Conservation (phyloP, 2,329 filamentous ascomycete species). For the Xylariales sp. region DNA sequence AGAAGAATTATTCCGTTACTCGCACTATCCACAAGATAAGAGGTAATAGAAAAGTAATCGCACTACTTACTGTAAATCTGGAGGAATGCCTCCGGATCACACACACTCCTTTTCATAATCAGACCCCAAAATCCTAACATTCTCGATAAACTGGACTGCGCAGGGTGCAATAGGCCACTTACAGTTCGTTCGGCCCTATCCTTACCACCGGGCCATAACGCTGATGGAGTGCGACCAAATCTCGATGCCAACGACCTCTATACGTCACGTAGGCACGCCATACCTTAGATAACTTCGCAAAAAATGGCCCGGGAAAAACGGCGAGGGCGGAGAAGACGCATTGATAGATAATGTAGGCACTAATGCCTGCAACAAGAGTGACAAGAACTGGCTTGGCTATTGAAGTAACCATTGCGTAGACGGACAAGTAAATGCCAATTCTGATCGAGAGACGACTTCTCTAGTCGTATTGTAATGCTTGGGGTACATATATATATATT, state of each 20-base stretch:
- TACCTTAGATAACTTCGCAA: constrained; percentile 28
- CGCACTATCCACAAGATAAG: not conserved
- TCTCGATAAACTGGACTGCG: not conserved
- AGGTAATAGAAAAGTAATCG: not conserved
- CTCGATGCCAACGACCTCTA: constrained; percentile 24
- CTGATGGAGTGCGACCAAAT: constrained; percentile 24
- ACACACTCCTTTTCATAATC: constrained; percentile 26
- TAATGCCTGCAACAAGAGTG: constrained; percentile 15
- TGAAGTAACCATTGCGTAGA: constrained; percentile 3
- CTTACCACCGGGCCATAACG: constrained; percentile 34
- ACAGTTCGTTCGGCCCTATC: constrained; percentile 35
- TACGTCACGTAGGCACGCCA: constrained; percentile 27
- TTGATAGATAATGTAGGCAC: constrained; percentile 30
- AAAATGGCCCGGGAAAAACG: constrained; percentile 29
- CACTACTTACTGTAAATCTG: constrained; percentile 35
- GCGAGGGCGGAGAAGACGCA: constrained; percentile 33
- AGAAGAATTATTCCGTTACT: not conserved
- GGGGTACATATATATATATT: not conserved
- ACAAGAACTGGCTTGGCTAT: constrained; percentile 8
- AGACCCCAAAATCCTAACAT: not conserved
- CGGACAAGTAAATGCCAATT: not conserved
- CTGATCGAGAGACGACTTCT: not conserved
- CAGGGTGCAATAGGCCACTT: constrained; percentile 7
- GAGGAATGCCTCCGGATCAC: constrained; percentile 32
- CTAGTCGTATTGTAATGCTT: too few species aligned